Percentiles rank a stretch among this genome's conserved stretches.
Conservation (phyloP, 1,284 basidiomycete genomes). For the Neolentinus lepideus region DNA sequence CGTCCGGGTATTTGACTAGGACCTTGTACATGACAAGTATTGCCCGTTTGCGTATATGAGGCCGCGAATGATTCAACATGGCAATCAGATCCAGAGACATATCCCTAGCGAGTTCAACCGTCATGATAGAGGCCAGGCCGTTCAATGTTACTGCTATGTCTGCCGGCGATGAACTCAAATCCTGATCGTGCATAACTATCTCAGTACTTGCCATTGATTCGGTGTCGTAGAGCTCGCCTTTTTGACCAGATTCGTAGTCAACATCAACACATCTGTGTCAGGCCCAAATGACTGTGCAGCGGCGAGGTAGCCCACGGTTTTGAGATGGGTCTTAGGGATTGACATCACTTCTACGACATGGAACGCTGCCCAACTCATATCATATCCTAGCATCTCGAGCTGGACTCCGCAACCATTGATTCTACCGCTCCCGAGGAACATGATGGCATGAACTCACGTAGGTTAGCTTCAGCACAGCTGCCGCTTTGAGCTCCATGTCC, state of each 20-base stretch:
- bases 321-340: constrained; percentile 84
- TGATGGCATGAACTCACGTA: constrained; percentile 61
- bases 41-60: constrained; percentile 86
- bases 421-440: constrained; percentile 4
- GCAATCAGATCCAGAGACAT: constrained; percentile 81
- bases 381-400: constrained; percentile 92
- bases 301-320: constrained; percentile 94
- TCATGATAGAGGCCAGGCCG: constrained; percentile 85
- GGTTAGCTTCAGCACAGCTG: constrained; percentile 91
- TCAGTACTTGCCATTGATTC: background rate
- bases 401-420: constrained; percentile 21
- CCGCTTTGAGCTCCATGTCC: constrained; percentile 97
- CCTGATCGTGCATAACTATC: constrained; percentile 38
- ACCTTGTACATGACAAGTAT: constrained; percentile 79
- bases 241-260: constrained; percentile 96
- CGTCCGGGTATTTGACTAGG: constrained; percentile 75
- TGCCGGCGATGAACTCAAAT: constrained; percentile 70
- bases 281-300: constrained; percentile 89
- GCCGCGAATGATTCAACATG: constrained; percentile 87
- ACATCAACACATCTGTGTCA: constrained; percentile 95
- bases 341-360: constrained; percentile 99
- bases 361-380: constrained; percentile 89
- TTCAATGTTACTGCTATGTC: constrained; percentile 83
- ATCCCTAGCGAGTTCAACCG: constrained; percentile 84
- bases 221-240: constrained; percentile 56